These are phyloP conservation scores for Xylaria bambusicola DNA, from an alignment of 495 filamentous ascomycete genomes.

Conservation along the genomic window DNA sequence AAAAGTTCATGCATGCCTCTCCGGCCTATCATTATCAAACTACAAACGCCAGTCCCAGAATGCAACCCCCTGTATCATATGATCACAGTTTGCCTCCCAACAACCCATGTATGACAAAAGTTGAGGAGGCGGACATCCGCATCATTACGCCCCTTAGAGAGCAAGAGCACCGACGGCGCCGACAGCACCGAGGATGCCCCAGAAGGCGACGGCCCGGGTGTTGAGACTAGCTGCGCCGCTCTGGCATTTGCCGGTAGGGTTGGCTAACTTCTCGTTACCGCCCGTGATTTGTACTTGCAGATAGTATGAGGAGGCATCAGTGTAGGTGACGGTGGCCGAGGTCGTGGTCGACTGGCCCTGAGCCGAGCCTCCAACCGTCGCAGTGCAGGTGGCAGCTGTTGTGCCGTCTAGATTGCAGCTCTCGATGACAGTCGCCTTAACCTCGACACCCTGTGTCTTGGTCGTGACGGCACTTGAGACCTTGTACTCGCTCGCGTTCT, in stretches of 20 bases:
- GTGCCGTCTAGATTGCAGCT: neutral
- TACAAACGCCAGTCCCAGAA: slow-evolving; percentile 6
- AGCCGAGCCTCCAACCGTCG: neutral
- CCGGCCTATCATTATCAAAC: neutral
- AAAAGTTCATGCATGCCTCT: too few relatives aligned
- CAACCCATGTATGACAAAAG: too few relatives aligned
- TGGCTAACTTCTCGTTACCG: slow-evolving; percentile 11
- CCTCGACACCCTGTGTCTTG: neutral
- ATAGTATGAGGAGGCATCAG: neutral
- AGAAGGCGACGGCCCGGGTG: slow-evolving; percentile 14
- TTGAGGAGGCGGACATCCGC: too few relatives aligned
- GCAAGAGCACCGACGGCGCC: slow-evolving; percentile 3
- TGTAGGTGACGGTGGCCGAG: neutral
- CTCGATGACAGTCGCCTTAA: slow-evolving; percentile 8
- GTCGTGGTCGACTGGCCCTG: neutral
- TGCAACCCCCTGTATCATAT: neutral
- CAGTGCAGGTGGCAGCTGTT: slow-evolving; percentile 3
- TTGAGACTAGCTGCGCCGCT: neutral
- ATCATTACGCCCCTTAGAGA: neutral
- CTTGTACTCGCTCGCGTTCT: slow-evolving; percentile 5
- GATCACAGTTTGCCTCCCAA: neutral
- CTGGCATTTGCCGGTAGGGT: slow-evolving; percentile 10
- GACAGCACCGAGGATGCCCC: slow-evolving; percentile 11
- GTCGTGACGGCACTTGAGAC: slow-evolving; percentile 1
- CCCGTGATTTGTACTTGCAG: slow-evolving; percentile 1